Conservation (phyloP, 2,329 filamentous ascomycete species). For the Penicillium crustosum region DNA sequence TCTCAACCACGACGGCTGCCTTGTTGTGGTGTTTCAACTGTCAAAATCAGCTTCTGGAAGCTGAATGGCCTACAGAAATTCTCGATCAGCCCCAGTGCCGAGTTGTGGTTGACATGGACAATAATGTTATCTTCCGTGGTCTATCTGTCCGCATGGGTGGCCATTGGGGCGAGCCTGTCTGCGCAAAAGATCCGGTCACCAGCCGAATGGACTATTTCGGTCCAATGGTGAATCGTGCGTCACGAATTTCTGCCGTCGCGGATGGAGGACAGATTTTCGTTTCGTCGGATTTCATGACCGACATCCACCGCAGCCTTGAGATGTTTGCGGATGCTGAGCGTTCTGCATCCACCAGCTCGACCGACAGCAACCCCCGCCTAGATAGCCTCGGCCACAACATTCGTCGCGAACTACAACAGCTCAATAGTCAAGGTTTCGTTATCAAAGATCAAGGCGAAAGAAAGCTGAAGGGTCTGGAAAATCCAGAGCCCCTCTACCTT, state of each 20-base stretch:
- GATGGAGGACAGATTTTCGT: conserved; percentile 97
- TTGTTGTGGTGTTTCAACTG: conserved; percentile 96
- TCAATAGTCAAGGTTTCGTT: conserved; percentile 90
- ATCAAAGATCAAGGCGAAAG: conserved; percentile 95
- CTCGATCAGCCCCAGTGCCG: conserved; percentile 82
- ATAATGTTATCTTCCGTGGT: conserved; percentile 87
- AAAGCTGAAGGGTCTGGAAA: conserved; percentile 95
- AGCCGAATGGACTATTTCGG: conserved; percentile 99
- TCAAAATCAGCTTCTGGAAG: conserved; percentile 81
- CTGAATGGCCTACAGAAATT: conserved; percentile 91
- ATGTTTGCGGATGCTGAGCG: conserved; percentile 84
- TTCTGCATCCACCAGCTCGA: conserved; percentile 65
- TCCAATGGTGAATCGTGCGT: conserved; percentile 97
- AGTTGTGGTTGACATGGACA: conserved; percentile 77
- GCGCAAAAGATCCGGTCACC: conserved; percentile 92
- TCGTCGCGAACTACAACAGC: conserved; percentile 78
- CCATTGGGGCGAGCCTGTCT: conserved; percentile 92
- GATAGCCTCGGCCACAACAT: conserved; percentile 75
- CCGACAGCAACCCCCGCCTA: conserved; percentile 69
- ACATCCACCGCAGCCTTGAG: conserved; percentile 88
- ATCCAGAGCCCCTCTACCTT: conserved; percentile 91
- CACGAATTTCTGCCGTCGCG: conserved; percentile 88
- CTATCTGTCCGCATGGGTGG: conserved; percentile 96
- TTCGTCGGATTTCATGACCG: conserved; percentile 93
- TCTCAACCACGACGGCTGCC: conserved; percentile 91